Base-by-base conservation (phyloP, 805 yeast genomes). In the Metschnikowia baotianmanensis region DNA sequence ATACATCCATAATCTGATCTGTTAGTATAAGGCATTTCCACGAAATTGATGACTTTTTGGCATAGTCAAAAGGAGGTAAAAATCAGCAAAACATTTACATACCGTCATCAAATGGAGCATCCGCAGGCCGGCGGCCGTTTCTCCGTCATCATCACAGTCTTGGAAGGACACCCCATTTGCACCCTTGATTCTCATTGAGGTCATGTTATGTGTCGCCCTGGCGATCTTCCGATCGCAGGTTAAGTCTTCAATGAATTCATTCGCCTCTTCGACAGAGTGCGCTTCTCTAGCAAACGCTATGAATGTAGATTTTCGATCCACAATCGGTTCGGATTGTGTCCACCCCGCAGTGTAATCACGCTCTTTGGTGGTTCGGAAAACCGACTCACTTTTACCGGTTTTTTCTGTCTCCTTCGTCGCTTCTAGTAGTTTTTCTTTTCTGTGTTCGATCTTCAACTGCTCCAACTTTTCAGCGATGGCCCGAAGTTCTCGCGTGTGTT, bases 71-170 rank as follows among this genome's bases (percentile, higher is more conserved):
- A 3, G 15, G 4, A 25, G 13, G 6, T 18, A 32, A n/a, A 13
- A 32, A 3, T 26, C 9, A 34, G 5, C 12, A 15, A 21, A 23
- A 13, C 6, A 29, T 16, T 43, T 41, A 64, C 76, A 36, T 49
- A 79, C 76, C 26, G 86, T 78, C 49, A 90, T 63, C 34, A 90
- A 62, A 65, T 88, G 96, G 36, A 89, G 62, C 72, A 90, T 66
- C 43, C 96, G 68, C 5, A 90, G 80, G 8, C 99, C 99, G 1
- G 98, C 96, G 1, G 98, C 98, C 0, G 95, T 75, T 57, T 93
- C 99, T 3, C 99, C 99, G 57, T 91, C 99, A 59, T 93, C 98
- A 56, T 93, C 97, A 52, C 86, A 89, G 53, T 93, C 97, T 53
- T 86, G 93, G 34, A 72, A 75, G 26, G 74, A 70, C 0, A 79